Evolutionary conservation across 2,329 filamentous ascomycete genomes (phyloP), one percentile per base, ranked within the genome.

Genomic region (Fusarium irregulare): DNA sequence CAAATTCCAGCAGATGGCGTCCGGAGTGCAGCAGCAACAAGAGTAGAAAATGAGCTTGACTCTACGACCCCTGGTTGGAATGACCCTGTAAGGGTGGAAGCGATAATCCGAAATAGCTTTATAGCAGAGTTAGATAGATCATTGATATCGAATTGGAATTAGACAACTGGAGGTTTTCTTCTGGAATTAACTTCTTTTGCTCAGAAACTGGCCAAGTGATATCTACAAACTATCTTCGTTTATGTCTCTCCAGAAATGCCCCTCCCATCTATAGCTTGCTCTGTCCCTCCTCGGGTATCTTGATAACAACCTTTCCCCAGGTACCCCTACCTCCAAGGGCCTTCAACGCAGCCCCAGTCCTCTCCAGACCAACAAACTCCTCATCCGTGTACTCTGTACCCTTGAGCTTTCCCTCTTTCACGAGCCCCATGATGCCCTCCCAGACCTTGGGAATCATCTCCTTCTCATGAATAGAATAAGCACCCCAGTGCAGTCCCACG

Each of bases 271-370:
- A 90, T 76, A 90, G 73, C 78, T 87, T 88, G 74, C 85, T 88
- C 68, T 85, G 83, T 9, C 84, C 86, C 46, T 88, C 85, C 73
- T 94, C 92, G 2, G 91, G 90, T 44, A 98, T 85, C 81, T 93
- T 93, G 21, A 98, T 91, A 2, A 98, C 93, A 1, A 98, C 95
- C 85, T 98, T 98, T 0, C 95, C 95, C 95, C 95, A 98, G 2
- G 94, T 97, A 53, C 92, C 92, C 64, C 95, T 85, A 2, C 89
- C 88, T 3, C 93, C 94, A 58, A 98, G 81, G 4, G 92, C 92
- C 74, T 91, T 85, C 75, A 98, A 79, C 1, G 94, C 94, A 65
- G 87, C 88, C 0, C 92, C 91, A 28, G 98, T 87, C 61, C 85
- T 90, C 74, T 97, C 93, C 57, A 98, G 80, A 0, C 95, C 95